Percentiles rank a stretch among this genome's conserved stretches.
Conservation (phyloP, 148 eudicot species). For the Limonium bicolor region DNA sequence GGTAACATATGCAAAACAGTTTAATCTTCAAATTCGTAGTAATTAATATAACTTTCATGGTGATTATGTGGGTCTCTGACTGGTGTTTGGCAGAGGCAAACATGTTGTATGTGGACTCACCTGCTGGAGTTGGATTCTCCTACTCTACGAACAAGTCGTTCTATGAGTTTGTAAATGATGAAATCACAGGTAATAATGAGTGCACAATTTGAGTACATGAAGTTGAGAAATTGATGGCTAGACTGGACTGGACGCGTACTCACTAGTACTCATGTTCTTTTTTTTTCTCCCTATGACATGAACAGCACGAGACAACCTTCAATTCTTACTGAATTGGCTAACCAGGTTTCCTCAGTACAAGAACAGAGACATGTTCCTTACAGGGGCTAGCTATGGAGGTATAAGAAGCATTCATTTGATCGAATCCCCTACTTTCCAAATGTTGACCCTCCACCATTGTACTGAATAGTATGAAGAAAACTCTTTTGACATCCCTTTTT, state of each 20-base stretch:
- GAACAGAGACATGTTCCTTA: conserved; percentile 31
- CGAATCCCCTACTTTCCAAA: too few relatives aligned
- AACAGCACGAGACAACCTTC: conserved; percentile 8
- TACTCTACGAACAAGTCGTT: conserved; percentile 1
- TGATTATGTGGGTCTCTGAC: not conserved
- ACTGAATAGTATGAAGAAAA: not conserved
- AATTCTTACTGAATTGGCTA: conserved; percentile 53
- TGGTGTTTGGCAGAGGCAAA: not conserved
- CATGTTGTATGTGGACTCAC: conserved; percentile 1
- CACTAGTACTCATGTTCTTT: not conserved
- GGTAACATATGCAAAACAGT: too few relatives aligned
- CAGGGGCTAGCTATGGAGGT: conserved; percentile 86
- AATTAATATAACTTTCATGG: not conserved
- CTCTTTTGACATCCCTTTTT: not conserved
- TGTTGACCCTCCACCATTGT: too few relatives aligned
- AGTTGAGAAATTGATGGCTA: too few relatives aligned
- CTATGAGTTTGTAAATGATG: not conserved
- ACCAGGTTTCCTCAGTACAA: conserved; percentile 32
- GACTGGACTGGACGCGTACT: not conserved
- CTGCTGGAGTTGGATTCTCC: conserved; percentile 2
- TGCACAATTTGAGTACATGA: not conserved
- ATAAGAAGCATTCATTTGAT: too few relatives aligned
- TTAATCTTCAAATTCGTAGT: not conserved
- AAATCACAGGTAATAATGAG: not conserved
- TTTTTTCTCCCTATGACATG: not conserved